Conservation (phyloP, 495 filamentous ascomycete species). For the Trichoderma reesei region DNA sequence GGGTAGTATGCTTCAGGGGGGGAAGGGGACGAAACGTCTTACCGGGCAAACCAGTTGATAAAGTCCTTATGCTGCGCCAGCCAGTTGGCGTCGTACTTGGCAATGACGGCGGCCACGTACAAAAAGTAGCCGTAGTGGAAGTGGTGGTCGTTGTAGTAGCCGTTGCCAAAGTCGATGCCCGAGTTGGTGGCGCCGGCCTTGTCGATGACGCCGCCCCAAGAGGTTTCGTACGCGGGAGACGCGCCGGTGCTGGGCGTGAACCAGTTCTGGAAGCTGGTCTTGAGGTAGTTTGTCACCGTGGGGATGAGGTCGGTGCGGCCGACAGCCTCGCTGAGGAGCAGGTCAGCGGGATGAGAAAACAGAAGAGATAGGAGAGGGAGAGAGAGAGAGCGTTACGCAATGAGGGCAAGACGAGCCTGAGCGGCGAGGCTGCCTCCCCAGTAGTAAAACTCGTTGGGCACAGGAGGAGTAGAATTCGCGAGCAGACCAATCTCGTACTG, state of each 20-base stretch:
- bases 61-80: constrained; percentile 10
- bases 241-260: constrained; percentile 8
- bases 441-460: constrained; percentile 13
- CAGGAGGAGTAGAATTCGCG: neutral
- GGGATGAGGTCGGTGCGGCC: constrained; percentile 10
- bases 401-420: constrained; percentile 12
- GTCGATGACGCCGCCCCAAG: constrained; percentile 12
- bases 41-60: constrained; percentile 14
- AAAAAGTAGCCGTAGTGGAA: constrained; percentile 15
- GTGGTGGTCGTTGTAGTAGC: constrained; percentile 14
- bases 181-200: constrained; percentile 11
- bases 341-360: too few species aligned
- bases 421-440: constrained; percentile 13
- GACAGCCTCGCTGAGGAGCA: constrained; percentile 9
- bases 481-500: constrained; percentile 11
- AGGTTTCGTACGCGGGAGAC: constrained; percentile 11
- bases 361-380: neutral
- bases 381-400: constrained; percentile 10
- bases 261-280: constrained; percentile 12
- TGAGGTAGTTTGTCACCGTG: constrained; percentile 8
- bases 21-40: neutral
- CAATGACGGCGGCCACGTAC: constrained; percentile 12
- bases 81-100: constrained; percentile 11
- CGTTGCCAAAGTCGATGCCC: constrained; percentile 11
- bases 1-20: neutral